These are phyloP conservation scores for Echinosophora koreensis DNA, from an alignment of 306 rosid species.

Conservation along the genomic window DNA sequence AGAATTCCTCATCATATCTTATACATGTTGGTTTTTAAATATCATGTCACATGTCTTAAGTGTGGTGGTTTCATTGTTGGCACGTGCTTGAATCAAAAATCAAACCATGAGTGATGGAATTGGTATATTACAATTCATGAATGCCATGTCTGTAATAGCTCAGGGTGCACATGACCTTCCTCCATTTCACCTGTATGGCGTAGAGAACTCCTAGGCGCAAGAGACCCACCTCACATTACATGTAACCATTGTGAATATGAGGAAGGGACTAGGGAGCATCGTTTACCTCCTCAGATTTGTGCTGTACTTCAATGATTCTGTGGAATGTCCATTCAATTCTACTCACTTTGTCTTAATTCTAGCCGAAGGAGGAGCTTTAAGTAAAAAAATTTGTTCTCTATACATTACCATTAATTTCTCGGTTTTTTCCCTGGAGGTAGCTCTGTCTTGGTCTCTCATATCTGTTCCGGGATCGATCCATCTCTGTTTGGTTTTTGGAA, in stretches of 20 bases:
- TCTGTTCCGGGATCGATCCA: too few species aligned
- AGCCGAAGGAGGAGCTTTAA: too few species aligned
- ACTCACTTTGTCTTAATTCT: too few species aligned
- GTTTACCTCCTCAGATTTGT: too few species aligned
- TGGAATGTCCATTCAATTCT: too few species aligned
- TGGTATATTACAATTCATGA: constrained; percentile 28
- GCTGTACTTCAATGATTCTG: too few species aligned
- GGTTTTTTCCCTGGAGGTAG: too few species aligned
- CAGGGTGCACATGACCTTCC: background rate
- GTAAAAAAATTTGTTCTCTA: too few species aligned
- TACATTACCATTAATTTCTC: too few species aligned
- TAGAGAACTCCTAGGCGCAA: constrained; percentile 21
- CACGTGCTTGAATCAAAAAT: background rate
- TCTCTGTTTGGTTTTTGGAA: too few species aligned
- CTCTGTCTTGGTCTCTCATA: too few species aligned
- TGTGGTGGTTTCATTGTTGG: constrained; percentile 44
- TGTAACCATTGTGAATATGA: constrained; percentile 29
- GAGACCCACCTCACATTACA: constrained; percentile 26
- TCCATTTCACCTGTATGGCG: constrained; percentile 31
- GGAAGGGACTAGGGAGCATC: background rate
- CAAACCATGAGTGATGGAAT: constrained; percentile 10
- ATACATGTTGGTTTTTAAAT: background rate
- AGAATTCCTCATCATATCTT: too few species aligned
- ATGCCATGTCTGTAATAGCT: constrained; percentile 6
- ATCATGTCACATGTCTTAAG: constrained; percentile 26